Percentiles rank a stretch among this genome's conserved stretches.
Conservation (phyloP, 306 rosid genomes). For the Rosa rugosa region DNA sequence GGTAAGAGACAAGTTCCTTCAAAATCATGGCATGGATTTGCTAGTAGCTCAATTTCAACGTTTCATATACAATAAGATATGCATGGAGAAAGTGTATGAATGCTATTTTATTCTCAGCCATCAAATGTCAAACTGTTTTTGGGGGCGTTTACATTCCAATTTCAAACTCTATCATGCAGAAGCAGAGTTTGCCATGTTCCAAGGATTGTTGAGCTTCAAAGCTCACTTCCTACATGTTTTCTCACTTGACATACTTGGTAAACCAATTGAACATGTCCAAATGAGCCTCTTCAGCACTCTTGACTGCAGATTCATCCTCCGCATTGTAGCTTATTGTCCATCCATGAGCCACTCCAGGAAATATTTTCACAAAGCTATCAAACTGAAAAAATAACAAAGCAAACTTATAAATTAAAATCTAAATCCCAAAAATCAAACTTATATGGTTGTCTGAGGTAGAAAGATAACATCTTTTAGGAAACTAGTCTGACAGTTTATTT, state of each 20-base stretch:
- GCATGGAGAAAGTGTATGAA: not conserved
- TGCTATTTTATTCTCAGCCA: no score
- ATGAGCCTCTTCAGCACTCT: conserved; percentile 66
- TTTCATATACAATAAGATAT: not conserved
- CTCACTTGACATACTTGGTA: conserved; percentile 50
- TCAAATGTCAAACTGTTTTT: no score
- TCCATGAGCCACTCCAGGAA: conserved; percentile 55
- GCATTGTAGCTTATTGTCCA: conserved; percentile 49
- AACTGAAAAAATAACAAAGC: conserved; percentile 22
- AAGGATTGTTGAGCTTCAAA: not conserved
- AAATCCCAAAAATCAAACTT: not conserved
- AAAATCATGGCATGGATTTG: no score
- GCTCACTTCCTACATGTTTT: not conserved
- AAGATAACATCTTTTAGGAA: not conserved
- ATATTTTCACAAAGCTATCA: conserved; percentile 57
- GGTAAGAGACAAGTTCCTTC: no score
- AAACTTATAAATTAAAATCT: not conserved
- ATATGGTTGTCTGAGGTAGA: not conserved
- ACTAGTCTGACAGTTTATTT: not conserved
- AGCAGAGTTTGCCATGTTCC: not conserved
- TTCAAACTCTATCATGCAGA: not conserved
- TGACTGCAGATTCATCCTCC: conserved; percentile 48
- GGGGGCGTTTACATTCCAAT: no score
- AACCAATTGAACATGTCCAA: conserved; percentile 60
- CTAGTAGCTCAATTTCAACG: not conserved